A percentile compares a stretch with the other conserved stretches of the same genome.
Conservation (phyloP, 208 protist genomes). For the Leishmania lainsoni region DNA sequence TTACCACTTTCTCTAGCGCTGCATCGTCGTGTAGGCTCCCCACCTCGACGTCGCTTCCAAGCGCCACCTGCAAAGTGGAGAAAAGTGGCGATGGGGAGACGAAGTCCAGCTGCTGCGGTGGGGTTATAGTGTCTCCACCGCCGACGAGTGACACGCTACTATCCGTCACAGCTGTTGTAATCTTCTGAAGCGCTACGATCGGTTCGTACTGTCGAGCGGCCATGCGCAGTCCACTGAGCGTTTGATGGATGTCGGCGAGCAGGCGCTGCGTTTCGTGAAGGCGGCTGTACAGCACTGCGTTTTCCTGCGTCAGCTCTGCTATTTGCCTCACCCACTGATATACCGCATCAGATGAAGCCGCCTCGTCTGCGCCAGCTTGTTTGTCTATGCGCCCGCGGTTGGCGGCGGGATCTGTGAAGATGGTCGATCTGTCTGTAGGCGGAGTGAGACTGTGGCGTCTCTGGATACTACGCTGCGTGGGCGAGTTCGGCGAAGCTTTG, state of each 20-base stretch:
- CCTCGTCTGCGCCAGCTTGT: neutral
- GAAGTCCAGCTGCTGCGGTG: neutral
- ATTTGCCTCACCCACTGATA: neutral
- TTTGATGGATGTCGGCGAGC: constrained; percentile 9
- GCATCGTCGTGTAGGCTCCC: neutral
- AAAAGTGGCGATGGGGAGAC: constrained; percentile 3
- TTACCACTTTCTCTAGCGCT: neutral
- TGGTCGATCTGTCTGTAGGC: neutral
- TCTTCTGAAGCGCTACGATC: neutral
- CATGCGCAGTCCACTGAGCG: constrained; percentile 9
- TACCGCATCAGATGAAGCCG: neutral
- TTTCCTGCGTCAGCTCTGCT: neutral
- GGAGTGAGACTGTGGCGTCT: neutral
- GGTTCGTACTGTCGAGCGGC: constrained; percentile 21
- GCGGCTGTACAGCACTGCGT: neutral
- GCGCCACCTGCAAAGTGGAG: neutral
- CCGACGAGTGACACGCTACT: neutral
- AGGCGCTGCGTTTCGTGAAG: neutral
- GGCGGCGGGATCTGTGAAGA: neutral
- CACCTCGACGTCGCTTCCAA: neutral
- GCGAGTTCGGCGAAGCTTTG: neutral
- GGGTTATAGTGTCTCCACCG: neutral
- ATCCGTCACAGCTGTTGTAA: neutral
- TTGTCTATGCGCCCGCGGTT: neutral
- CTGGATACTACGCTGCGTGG: neutral